phyloP scores from a whole-genome alignment of 1,139 yeast genomes.

The Meyerozyma carpophila region DNA sequence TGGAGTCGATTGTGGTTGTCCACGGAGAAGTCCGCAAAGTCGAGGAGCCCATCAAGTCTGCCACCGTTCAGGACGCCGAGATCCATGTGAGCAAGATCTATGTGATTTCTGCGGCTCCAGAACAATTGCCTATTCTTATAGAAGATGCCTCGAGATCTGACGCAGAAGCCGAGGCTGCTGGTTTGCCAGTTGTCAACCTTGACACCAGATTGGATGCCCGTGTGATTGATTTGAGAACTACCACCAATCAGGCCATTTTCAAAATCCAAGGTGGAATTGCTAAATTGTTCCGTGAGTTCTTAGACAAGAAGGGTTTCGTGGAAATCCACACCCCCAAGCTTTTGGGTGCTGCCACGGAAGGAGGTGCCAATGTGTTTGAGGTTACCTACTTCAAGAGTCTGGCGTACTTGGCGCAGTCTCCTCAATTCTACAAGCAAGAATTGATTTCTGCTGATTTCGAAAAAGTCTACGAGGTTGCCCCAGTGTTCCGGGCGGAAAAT shows the following conservation, averaged over 20 bases:
- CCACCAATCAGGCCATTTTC: slow-evolving; percentile 96
- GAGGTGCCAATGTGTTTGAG: slow-evolving; percentile 95
- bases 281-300: slow-evolving; percentile 82
- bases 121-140: slow-evolving; percentile 85
- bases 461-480: slow-evolving; percentile 91
- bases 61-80: slow-evolving; percentile 89
- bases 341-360: slow-evolving; percentile 94
- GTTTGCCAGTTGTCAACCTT: slow-evolving; percentile 88
- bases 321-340: slow-evolving; percentile 96
- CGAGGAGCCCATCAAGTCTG: slow-evolving; percentile 81
- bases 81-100: slow-evolving; percentile 68
- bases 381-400: slow-evolving; percentile 86
- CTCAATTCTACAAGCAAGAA: slow-evolving; percentile 97
- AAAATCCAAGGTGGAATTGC: slow-evolving; percentile 89
- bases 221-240: slow-evolving; percentile 93
- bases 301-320: slow-evolving; percentile 60
- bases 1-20: slow-evolving; percentile 89
- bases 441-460: slow-evolving; percentile 97
- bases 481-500: slow-evolving; percentile 98
- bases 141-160: slow-evolving; percentile 97
- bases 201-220: slow-evolving; percentile 95
- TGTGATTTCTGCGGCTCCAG: slow-evolving; percentile 84
- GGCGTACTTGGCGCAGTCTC: slow-evolving; percentile 95
- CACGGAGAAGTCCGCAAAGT: slow-evolving; percentile 82
- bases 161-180: slow-evolving; percentile 88